A percentile compares a stretch with the other conserved stretches of the same genome.
Evolutionary conservation across 2,329 filamentous ascomycete genomes (phyloP).

Genomic region (Fusarium brevicatenulatum): DNA sequence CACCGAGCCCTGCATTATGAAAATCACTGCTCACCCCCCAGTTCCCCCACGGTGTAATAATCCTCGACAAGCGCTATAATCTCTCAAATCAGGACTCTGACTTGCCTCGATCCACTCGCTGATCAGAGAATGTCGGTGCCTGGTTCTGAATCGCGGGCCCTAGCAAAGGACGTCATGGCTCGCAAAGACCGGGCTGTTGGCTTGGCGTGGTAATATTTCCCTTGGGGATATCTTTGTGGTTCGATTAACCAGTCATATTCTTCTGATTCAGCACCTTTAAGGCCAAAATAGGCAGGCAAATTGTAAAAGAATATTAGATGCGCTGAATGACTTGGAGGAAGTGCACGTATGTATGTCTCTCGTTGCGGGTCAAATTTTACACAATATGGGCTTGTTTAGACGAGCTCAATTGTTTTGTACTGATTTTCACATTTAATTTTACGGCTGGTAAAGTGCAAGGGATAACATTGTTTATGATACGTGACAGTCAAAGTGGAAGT

Average conservation of each 20-base stretch:
- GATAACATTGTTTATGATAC: neutral
- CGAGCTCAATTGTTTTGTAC: neutral
- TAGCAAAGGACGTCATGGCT: conserved; percentile 8
- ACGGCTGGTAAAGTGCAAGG: neutral
- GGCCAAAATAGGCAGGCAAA: neutral
- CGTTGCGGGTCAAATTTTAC: neutral
- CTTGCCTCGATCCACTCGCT: neutral
- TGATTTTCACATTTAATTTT: neutral
- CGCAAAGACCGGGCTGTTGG: neutral
- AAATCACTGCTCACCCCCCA: neutral
- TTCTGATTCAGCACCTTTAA: neutral
- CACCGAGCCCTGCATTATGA: conserved; percentile 4
- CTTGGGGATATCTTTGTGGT: neutral
- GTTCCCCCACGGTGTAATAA: neutral
- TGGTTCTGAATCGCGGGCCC: neutral
- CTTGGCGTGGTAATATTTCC: conserved; percentile 13
- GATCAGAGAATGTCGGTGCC: conserved; percentile 19
- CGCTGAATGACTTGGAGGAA: neutral
- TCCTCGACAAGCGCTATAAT: conserved; percentile 9
- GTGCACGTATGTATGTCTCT: neutral
- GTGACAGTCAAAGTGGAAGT: conserved; percentile 1
- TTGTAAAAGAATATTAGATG: too few species aligned
- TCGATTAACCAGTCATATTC: neutral
- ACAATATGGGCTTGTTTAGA: conserved; percentile 1
- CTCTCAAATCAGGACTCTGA: neutral